Conservation (phyloP, 2,329 filamentous ascomycete genomes). For the Cladosporium sp. region DNA sequence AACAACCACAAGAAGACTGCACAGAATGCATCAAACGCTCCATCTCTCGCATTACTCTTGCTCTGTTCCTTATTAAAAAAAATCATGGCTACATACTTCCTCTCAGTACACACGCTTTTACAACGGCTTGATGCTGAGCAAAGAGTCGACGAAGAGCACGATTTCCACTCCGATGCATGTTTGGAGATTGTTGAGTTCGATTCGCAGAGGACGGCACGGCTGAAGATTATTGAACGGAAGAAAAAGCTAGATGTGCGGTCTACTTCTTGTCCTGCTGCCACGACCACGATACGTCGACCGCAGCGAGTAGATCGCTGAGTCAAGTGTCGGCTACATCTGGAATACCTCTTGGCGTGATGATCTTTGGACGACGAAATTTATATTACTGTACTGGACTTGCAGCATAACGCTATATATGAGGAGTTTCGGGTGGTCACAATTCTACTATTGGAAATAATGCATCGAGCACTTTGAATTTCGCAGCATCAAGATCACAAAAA, state of each 20-base stretch:
- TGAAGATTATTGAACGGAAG: neutral
- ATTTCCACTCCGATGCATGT: neutral
- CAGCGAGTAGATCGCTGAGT: neutral
- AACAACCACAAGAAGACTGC: neutral
- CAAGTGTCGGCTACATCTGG: neutral
- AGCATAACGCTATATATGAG: neutral
- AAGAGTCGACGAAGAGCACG: neutral
- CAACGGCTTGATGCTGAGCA: neutral
- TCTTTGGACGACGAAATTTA: neutral
- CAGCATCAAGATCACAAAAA: neutral
- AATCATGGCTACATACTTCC: slow-evolving; percentile 11
- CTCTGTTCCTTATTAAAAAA: neutral
- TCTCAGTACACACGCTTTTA: slow-evolving; percentile 4
- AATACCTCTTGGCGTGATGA: neutral
- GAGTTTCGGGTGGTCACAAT: neutral
- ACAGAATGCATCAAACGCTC: neutral
- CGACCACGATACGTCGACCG: neutral
- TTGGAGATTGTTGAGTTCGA: neutral
- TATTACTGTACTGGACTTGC: neutral
- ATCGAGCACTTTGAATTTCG: neutral
- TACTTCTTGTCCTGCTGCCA: neutral
- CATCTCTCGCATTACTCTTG: neutral
- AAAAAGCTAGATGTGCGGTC: neutral
- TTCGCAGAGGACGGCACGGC: neutral
- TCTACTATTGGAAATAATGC: neutral